Evolutionary conservation across 2,329 filamentous ascomycete genomes (phyloP), one percentile per base, ranked within the genome.

Genomic region (Fusarium robinianum): DNA sequence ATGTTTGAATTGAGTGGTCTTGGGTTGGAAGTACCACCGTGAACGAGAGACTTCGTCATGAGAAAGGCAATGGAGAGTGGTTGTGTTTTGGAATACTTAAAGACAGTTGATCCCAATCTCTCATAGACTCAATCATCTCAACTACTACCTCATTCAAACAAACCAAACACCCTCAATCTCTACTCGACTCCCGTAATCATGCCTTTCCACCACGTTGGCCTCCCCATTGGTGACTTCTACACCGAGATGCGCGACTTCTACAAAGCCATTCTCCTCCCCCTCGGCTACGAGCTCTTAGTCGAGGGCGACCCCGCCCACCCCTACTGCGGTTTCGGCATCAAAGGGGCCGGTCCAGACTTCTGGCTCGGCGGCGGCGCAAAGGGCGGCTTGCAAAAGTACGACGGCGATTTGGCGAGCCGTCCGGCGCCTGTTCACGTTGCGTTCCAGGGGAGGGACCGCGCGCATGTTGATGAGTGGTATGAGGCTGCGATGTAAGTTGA

Each of bases 171-270:
- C 11, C 2, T 18, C 26, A 29, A 21, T n/a, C 17, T 5, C 5
- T 17, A 15, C n/a, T 24, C 25, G 27, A 21, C n/a, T 24, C 22
- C 23, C 27, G 5, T 8, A 41, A 53, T n/a, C 12, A 60, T 60
- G 57, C 39, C 40, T 22, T 36, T 62, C 33, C 25, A 33, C 6
- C 60, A 62, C 45, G 26, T 62, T 17, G 49, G 47, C 18, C 48
- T 62, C 33, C 40, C 60, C 14, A 50, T 53, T 18, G 60, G 60
- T 26, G 43, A 59, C 7, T 46, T 61, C 53, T 62, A 55, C 43
- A 35, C 19, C 25, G 51, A 53, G 27, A 62, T 62, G 60, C 57
- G 59, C 1, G 57, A 62, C 51, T 62, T 62, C 22, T 62, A 62
- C 50, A 57, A 53, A 21, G 55, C 60, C 31, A 35, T 59, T 5